Base-by-base conservation (phyloP, 441 rosid genomes). In the Arabidopsis hybrid region DNA sequence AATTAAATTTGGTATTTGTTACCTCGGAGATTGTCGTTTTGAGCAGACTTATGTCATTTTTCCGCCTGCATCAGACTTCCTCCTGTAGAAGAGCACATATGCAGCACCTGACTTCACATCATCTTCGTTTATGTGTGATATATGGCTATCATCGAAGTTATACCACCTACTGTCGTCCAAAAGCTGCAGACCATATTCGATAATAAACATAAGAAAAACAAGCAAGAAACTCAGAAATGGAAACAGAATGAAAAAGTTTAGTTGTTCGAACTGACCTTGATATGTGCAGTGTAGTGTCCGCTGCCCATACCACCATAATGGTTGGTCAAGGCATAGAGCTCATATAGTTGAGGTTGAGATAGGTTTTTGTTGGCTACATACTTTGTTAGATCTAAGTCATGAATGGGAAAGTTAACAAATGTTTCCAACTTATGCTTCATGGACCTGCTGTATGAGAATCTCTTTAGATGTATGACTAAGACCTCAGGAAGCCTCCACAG, bases 221-320 rank as follows among this genome's bases (percentile, higher is more conserved):
- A 6, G 13, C 26, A 58, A 9, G 7, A 14, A 68, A 13, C 8
- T 64, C 63, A 3, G 0, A 21, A 6, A 29, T 12, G 17, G 31
- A 31, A 71, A 59, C 64, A 58, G 1, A n/a, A 21, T 21, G 43
- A 17, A 35, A 9, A 61, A 16, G 34, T 34, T 21, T 49, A 70
- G 49, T 39, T 38, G 53, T 34, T 59, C 13, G 12, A 58, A 78
- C 85, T 83, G 72, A 91, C 99, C 95, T 95, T 95, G 82, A 92
- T 92, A 72, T 90, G 78, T 34, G 99, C 98, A 1, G 93, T 95
- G 81, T 95, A 91, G 85, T 95, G 99, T 72, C 99, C 99, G 58
- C 99, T 91, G 64, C 99, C 98, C 98, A 95, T 91, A 84, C 96
- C 85, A 81, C 99, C 99, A 67, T 91, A 95, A 83, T 95, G 99